Conservation (phyloP, 306 rosid species). For the Castanea mollissima region DNA sequence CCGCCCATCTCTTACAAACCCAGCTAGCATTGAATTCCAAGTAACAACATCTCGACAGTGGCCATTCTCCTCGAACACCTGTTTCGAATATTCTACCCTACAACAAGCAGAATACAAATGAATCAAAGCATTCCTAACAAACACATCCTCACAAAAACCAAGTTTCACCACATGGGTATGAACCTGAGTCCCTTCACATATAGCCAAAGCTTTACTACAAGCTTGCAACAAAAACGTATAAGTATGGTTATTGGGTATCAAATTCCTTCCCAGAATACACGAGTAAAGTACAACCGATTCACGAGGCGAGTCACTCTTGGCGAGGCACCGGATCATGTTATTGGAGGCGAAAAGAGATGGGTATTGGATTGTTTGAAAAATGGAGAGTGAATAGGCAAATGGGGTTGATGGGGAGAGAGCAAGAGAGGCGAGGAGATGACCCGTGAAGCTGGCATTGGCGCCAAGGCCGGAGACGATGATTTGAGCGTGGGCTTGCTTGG, state of each 20-base stretch:
- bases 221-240: slow-evolving; percentile 70
- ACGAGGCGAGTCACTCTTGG: slow-evolving; percentile 39
- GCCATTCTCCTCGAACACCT: slow-evolving; percentile 55
- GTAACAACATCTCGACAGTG: slow-evolving; percentile 56
- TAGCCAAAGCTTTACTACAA: slow-evolving; percentile 40
- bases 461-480: slow-evolving; percentile 41
- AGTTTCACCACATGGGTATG: slow-evolving; percentile 51
- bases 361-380: slow-evolving; percentile 31
- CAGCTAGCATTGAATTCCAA: slow-evolving; percentile 67
- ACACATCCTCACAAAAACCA: slow-evolving; percentile 52
- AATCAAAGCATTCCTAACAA: slow-evolving; percentile 63
- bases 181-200: slow-evolving; percentile 49
- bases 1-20: slow-evolving; percentile 46
- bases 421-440: slow-evolving; percentile 55
- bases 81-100: slow-evolving; percentile 29
- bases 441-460: slow-evolving; percentile 29
- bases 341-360: slow-evolving; percentile 63
- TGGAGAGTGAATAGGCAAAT: slow-evolving; percentile 36
- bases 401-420: slow-evolving; percentile 32
- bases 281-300: slow-evolving; percentile 43
- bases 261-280: slow-evolving; percentile 30
- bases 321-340: slow-evolving; percentile 61
- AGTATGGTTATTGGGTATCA: slow-evolving; percentile 62
- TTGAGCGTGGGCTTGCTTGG: slow-evolving; percentile 61
- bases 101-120: slow-evolving; percentile 49